Conservation (phyloP, 106 monocot genomes). For the Apostasia ramifera region DNA sequence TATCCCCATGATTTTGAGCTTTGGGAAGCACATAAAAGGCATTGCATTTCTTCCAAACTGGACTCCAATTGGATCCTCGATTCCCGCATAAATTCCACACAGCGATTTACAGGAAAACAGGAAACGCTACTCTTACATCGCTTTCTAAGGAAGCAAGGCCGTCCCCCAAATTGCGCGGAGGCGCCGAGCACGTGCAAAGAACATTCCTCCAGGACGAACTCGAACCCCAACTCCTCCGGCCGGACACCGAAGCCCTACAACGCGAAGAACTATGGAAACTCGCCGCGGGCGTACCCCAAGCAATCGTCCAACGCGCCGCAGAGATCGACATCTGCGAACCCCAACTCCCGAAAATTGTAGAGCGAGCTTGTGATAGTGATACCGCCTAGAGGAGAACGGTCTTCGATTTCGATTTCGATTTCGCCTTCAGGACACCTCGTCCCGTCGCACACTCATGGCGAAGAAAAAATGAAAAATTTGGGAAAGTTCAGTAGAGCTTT, state of each 20-base stretch:
- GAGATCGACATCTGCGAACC: slow-evolving; percentile 14
- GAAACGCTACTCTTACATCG: slow-evolving; percentile 20
- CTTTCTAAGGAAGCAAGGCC: slow-evolving; percentile 18
- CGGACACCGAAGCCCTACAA: background rate
- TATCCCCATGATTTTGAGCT: no score
- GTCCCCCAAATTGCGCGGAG: slow-evolving; percentile 28
- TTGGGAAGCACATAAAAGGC: no score
- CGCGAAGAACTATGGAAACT: background rate
- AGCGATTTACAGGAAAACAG: background rate
- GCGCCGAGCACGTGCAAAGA: slow-evolving; percentile 30
- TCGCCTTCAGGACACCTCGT: no score
- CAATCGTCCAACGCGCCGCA: slow-evolving; percentile 13
- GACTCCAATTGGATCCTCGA: no score
- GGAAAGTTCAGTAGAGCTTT: no score
- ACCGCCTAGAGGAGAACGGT: no score
- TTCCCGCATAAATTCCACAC: background rate
- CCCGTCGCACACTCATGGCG: no score
- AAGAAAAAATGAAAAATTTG: no score
- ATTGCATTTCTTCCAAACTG: no score
- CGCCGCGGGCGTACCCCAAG: slow-evolving; percentile 6
- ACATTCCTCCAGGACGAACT: slow-evolving; percentile 8
- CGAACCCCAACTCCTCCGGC: background rate
- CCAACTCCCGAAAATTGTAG: background rate
- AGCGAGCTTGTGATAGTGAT: no score
- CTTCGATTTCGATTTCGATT: no score